Percentiles rank a stretch among this genome's conserved stretches.
Conservation (phyloP, 2,329 filamentous ascomycete genomes). For the Saccharata proteae region DNA sequence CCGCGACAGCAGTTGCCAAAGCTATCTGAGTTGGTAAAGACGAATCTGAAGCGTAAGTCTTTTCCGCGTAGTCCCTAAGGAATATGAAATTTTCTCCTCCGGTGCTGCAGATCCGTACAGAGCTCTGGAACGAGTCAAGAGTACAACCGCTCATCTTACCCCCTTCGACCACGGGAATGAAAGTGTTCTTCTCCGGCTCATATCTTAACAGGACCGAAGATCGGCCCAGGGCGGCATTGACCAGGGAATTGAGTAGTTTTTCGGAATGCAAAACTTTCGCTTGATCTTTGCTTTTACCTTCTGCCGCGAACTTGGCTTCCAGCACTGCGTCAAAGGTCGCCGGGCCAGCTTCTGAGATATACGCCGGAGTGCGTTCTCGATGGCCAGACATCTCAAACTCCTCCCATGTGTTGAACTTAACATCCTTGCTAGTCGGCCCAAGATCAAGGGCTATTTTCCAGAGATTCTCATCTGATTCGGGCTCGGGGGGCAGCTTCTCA, state of each 20-base stretch:
- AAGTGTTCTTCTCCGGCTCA: constrained; percentile 40
- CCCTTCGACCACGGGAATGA: constrained; percentile 35
- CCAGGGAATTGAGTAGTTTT: constrained; percentile 39
- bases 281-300: constrained; percentile 29
- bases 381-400: constrained; percentile 40
- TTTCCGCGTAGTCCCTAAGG: constrained; percentile 24
- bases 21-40: constrained; percentile 29
- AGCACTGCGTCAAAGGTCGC: constrained; percentile 51
- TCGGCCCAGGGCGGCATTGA: constrained; percentile 56
- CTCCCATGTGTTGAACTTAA: constrained; percentile 55
- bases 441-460: constrained; percentile 26
- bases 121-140: constrained; percentile 37
- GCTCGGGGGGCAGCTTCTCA: constrained; percentile 7
- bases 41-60: constrained; percentile 21
- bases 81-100: constrained; percentile 25
- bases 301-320: constrained; percentile 13
- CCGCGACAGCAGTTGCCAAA: constrained; percentile 27
- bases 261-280: constrained; percentile 27
- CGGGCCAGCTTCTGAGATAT: constrained; percentile 58
- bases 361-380: constrained; percentile 33
- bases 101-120: constrained; percentile 33
- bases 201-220: constrained; percentile 60
- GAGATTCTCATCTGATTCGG: constrained; percentile 23
- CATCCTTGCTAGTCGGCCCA: constrained; percentile 18
- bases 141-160: constrained; percentile 41